phyloP scores from a whole-genome alignment of 176 grass and related monocot species.

The Aegilops bicornis region DNA sequence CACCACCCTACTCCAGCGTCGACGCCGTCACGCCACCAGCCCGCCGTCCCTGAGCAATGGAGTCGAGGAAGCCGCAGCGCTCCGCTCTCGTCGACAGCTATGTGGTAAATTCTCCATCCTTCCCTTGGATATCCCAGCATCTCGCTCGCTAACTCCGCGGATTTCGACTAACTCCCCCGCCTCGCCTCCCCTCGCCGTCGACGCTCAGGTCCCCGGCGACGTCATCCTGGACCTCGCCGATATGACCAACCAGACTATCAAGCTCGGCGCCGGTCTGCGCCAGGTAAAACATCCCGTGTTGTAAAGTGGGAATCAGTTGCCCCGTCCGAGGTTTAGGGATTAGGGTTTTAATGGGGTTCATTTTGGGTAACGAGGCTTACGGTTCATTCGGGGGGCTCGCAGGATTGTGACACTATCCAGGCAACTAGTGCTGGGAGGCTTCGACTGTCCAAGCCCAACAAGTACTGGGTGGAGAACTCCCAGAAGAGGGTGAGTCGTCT shows the following conservation, averaged over 20 bases:
- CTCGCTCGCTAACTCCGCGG: background rate
- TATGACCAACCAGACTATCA: constrained; percentile 84
- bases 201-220: constrained; percentile 69
- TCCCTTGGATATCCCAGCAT: background rate
- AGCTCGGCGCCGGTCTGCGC: constrained; percentile 66
- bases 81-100: constrained; percentile 32
- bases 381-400: background rate
- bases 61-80: constrained; percentile 21
- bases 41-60: constrained; percentile 28
- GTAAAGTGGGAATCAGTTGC: background rate
- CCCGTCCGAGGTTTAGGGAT: background rate
- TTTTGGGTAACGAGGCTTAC: constrained; percentile 10
- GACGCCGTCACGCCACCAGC: background rate
- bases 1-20: background rate
- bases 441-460: constrained; percentile 83
- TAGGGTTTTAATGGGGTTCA: constrained; percentile 34
- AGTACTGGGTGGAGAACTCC: constrained; percentile 93
- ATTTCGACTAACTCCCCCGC: background rate
- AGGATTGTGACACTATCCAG: constrained; percentile 79
- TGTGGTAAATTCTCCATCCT: constrained; percentile 29
- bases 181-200: constrained; percentile 18
- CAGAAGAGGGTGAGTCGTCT: constrained; percentile 71
- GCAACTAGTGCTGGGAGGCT: constrained; percentile 68
- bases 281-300: constrained; percentile 53
- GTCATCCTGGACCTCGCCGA: constrained; percentile 71